Evolutionary conservation across 2,329 filamentous ascomycete genomes (phyloP).

Genomic region (Geoglossum cookeanum): DNA sequence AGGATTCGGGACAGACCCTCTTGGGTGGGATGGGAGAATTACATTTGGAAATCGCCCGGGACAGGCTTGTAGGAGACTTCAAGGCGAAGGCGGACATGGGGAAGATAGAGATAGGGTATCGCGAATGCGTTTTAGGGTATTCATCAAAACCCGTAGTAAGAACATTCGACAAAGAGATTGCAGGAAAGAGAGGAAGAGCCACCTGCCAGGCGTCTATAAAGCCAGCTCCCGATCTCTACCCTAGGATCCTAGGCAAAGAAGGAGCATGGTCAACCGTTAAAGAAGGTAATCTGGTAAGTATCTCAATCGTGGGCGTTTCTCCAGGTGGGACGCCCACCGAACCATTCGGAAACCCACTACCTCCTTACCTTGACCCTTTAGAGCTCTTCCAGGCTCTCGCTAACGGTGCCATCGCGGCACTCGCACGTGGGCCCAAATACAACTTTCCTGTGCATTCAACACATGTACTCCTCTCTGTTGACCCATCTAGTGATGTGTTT

Average conservation of each 20-base stretch:
- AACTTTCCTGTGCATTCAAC: constrained; percentile 64
- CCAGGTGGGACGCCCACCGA: constrained; percentile 19
- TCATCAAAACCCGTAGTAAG: constrained; percentile 35
- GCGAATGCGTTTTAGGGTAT: constrained; percentile 51
- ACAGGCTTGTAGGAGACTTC: constrained; percentile 74
- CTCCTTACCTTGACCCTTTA: constrained; percentile 31
- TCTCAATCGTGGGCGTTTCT: constrained; percentile 30
- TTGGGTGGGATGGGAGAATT: constrained; percentile 93
- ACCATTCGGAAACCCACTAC: constrained; percentile 29
- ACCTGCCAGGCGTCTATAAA: constrained; percentile 50
- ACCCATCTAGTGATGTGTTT: constrained; percentile 45
- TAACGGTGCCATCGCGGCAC: constrained; percentile 64
- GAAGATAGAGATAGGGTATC: constrained; percentile 85
- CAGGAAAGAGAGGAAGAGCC: constrained; percentile 61
- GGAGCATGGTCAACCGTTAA: constrained; percentile 23
- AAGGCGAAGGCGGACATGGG: constrained; percentile 75
- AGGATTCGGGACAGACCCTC: constrained; percentile 83
- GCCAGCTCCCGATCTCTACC: constrained; percentile 24
- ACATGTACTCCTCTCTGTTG: constrained; percentile 48
- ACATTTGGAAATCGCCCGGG: constrained; percentile 80
- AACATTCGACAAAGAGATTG: constrained; percentile 60
- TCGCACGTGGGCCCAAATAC: constrained; percentile 68
- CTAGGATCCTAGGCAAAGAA: neutral
- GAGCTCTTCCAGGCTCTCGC: constrained; percentile 37
- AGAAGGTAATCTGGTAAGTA: constrained; percentile 52